Base-by-base conservation (phyloP, 2,329 filamentous ascomycete species). In the Cordyceps farinosa region DNA sequence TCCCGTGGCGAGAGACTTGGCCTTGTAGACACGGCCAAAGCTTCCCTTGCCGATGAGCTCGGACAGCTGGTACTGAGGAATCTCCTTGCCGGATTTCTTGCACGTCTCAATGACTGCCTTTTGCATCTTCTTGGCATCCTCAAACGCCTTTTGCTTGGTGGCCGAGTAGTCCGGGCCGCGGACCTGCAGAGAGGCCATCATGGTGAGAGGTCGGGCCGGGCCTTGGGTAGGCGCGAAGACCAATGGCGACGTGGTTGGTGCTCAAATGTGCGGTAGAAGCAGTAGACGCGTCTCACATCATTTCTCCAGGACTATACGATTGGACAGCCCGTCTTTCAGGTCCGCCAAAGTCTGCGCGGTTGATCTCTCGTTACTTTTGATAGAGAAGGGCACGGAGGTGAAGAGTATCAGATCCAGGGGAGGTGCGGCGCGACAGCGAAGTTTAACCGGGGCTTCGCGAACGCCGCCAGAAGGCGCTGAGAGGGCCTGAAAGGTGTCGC, bases 11-110 rank as follows among this genome's bases (percentile, higher is more conserved):
- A 77, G 64, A 27, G 78, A 75, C 22, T 75, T 79, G 38, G 82
- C 87, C 74, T 90, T 91, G 76, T 90, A 92, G 17, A 92, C 89
- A 42, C 88, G 84, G 2, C 89, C 89, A 71, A 89, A 91, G 65
- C 85, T 87, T 50, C 89, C 89, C 72, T 91, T 91, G 62, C 89
- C 89, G 67, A 91, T 91, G 62, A 91, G 79, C 73, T 91, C 89
- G 13, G 84, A 80, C 42, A 92, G 85, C n/a, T 82, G 81, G 68
- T 91, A 91, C 15, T 81, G 82, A 1, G 89, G 89, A 5, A 84
- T 79, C 32, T 85, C 81, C 64, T 86, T 84, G 45, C 85, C 84
- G 38, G 79, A 77, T 63, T 84, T 85, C 62, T 80, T 79, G 67
- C 86, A 87, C 65, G 85, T 80, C 67, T 90, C 87, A 54, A 84